Evolutionary conservation across 345 rosid genomes (phyloP).

Genomic region (Crucihimalaya himalaica): DNA sequence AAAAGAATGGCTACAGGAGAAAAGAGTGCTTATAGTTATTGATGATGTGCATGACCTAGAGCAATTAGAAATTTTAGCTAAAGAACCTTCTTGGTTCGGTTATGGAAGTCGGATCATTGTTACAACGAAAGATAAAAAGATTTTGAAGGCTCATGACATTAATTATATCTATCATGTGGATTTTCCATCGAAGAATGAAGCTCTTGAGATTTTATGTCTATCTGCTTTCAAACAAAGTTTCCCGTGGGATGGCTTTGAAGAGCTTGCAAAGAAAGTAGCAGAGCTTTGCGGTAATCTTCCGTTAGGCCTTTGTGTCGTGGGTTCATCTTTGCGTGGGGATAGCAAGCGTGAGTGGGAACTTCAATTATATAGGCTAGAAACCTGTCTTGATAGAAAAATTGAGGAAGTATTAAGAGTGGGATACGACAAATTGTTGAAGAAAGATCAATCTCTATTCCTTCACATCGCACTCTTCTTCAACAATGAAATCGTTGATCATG

Average conservation of each 20-base stretch:
- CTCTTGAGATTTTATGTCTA: constrained; percentile 14
- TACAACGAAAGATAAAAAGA: constrained; percentile 49
- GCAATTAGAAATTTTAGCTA: constrained; percentile 48
- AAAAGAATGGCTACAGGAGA: neutral
- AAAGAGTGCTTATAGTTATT: constrained; percentile 16
- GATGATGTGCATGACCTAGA: constrained; percentile 50
- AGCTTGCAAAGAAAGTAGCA: neutral
- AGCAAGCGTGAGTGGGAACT: constrained; percentile 17
- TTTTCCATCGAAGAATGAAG: neutral
- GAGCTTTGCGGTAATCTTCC: constrained; percentile 26
- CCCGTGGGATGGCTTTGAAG: neutral
- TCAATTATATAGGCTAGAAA: neutral
- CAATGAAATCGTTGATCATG: fast-evolving
- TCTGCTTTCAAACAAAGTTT: constrained; percentile 5
- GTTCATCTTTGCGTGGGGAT: constrained; percentile 12
- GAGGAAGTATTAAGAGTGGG: constrained; percentile 9
- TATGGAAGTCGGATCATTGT: constrained; percentile 53
- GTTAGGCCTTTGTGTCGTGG: constrained; percentile 37
- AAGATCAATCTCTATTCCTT: constrained; percentile 18
- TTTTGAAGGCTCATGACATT: neutral
- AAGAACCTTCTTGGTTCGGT: constrained; percentile 41
- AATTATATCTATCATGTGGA: neutral
- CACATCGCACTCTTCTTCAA: constrained; percentile 40
- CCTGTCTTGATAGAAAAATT: constrained; percentile 13
- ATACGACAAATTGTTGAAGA: constrained; percentile 20